Conservation (phyloP, 768 basidiomycete genomes). For the Pseudohyphozyma bogoriensis region DNA sequence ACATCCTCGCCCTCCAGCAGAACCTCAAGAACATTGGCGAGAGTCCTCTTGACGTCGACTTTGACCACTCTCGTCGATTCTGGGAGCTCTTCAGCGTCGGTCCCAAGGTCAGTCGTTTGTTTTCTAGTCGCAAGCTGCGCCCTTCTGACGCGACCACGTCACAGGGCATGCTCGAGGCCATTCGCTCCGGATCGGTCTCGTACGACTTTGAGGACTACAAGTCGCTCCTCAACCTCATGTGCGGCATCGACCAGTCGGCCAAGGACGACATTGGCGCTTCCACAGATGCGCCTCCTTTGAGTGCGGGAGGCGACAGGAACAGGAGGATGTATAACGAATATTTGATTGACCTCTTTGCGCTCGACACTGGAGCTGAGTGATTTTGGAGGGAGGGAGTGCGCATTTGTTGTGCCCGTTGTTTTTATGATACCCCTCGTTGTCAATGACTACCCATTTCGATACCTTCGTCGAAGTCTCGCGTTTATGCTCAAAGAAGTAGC, state of each 20-base stretch:
- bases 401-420: too few species aligned
- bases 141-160: too few species aligned
- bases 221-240: slow-evolving; percentile 77
- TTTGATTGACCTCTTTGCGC: slow-evolving; percentile 58
- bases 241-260: slow-evolving; percentile 58
- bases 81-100: slow-evolving; percentile 65
- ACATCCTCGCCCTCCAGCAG: slow-evolving; percentile 85
- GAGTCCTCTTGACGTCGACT: slow-evolving; percentile 55
- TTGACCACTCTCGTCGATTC: slow-evolving; percentile 66
- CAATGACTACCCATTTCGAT: too few species aligned
- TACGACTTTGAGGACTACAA: slow-evolving; percentile 92
- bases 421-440: too few species aligned
- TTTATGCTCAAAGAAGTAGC: too few species aligned
- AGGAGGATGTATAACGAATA: slow-evolving; percentile 58
- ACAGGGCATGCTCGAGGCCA: slow-evolving; percentile 66
- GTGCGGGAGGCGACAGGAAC: neutral
- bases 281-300: neutral
- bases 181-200: slow-evolving; percentile 48
- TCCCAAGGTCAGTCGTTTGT: slow-evolving; percentile 53
- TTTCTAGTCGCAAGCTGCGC: neutral
- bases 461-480: too few species aligned
- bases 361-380: too few species aligned
- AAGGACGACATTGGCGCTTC: slow-evolving; percentile 15
- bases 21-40: slow-evolving; percentile 63
- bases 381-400: too few species aligned